Conservation (phyloP, 148 eudicot genomes). For the Dysphania ambrosioides region DNA sequence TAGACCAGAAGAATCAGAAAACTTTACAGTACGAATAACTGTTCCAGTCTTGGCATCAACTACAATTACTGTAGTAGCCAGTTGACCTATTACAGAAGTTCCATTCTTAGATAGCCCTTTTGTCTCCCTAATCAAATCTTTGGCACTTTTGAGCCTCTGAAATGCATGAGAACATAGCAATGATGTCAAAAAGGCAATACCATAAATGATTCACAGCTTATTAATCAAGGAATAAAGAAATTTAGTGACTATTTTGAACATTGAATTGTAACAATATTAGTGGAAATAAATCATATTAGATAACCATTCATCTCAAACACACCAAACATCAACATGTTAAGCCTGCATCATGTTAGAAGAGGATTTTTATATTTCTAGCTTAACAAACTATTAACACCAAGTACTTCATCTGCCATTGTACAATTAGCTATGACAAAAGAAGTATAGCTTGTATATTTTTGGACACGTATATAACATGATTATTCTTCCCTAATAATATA, state of each 20-base stretch:
- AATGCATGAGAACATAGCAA: conserved; percentile 10
- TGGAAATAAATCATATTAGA: neutral
- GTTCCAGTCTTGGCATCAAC: conserved; percentile 55
- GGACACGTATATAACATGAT: neutral
- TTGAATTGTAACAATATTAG: neutral
- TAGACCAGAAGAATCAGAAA: conserved; percentile 36
- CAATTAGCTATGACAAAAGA: neutral
- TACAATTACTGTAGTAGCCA: conserved; percentile 47
- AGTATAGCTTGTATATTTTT: neutral
- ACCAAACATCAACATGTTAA: neutral
- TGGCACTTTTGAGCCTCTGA: conserved; percentile 49
- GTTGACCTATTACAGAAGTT: conserved; percentile 45
- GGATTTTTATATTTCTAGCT: neutral
- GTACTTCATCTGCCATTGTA: neutral
- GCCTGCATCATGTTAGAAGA: neutral
- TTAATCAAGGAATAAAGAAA: neutral
- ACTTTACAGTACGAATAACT: conserved; percentile 39
- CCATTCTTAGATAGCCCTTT: conserved; percentile 38
- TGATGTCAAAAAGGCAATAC: no score
- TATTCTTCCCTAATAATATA: neutral
- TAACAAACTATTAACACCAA: neutral
- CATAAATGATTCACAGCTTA: no score
- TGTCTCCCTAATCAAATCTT: conserved; percentile 45
- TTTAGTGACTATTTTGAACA: neutral
- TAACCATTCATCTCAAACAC: neutral